Evolutionary conservation across 805 yeast species (phyloP).

Genomic region (Yarrowia phangngaensis): DNA sequence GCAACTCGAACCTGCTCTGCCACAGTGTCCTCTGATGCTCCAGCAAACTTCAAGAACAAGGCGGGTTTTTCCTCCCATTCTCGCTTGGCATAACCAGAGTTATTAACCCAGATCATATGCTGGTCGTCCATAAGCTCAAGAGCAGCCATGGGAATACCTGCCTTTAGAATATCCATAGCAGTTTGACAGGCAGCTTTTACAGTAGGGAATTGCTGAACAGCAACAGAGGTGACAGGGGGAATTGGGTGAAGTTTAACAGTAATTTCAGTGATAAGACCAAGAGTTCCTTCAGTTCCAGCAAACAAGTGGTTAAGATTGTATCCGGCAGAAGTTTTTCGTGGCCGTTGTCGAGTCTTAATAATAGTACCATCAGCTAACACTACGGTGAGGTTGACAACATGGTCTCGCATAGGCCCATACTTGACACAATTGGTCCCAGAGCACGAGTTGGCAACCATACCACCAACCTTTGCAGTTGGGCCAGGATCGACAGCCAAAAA

Average conservation of each 20-base stretch:
- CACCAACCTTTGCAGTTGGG: conserved; percentile 77
- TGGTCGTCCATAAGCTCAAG: conserved; percentile 69
- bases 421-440: conserved; percentile 77
- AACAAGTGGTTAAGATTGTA: conserved; percentile 73
- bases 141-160: conserved; percentile 67
- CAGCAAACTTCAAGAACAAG: conserved; percentile 55
- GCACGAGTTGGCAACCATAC: conserved; percentile 72
- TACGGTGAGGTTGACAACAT: conserved; percentile 62
- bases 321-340: conserved; percentile 76
- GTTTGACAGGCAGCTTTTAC: conserved; percentile 69
- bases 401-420: conserved; percentile 78
- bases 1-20: conserved; percentile 49
- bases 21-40: conserved; percentile 46
- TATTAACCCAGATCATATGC: conserved; percentile 64
- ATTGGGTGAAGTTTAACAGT: conserved; percentile 64
- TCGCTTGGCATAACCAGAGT: conserved; percentile 50
- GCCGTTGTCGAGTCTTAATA: conserved; percentile 67
- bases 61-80: conserved; percentile 60
- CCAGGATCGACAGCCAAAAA: conserved; percentile 77
- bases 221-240: conserved; percentile 63
- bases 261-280: conserved; percentile 75
- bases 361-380: conserved; percentile 79
- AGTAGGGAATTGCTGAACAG: conserved; percentile 62
- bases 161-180: conserved; percentile 56
- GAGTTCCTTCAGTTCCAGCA: conserved; percentile 74